Conservation (phyloP, 2,329 filamentous ascomycete genomes). For the Orbilia brochopaga region DNA sequence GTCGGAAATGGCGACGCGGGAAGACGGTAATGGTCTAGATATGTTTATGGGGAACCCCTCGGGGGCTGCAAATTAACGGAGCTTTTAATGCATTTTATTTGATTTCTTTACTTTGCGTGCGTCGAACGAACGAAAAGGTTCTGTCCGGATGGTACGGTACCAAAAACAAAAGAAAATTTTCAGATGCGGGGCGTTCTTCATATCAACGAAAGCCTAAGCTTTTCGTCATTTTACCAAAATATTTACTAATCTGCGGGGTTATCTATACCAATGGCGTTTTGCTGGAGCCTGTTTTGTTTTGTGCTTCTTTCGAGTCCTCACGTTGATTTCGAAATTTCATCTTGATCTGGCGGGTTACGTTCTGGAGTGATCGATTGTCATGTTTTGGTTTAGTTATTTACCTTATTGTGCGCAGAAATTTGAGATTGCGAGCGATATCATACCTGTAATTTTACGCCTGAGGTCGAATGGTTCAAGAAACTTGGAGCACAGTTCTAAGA, state of each 20-base stretch:
- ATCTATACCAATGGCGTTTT: conserved; percentile 35
- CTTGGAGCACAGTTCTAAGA: too few relatives aligned
- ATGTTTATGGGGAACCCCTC: conserved; percentile 50
- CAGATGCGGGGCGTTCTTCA: conserved; percentile 33
- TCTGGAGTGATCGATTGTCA: conserved; percentile 21
- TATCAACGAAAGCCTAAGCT: conserved; percentile 19
- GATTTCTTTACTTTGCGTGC: conserved; percentile 14
- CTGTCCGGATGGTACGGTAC: conserved; percentile 18
- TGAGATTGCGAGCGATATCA: conserved; percentile 13
- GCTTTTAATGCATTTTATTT: neutral
- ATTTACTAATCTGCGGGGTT: conserved; percentile 17
- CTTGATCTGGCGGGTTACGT: neutral
- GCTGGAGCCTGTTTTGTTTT: too few relatives aligned
- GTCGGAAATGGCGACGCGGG: conserved; percentile 47
- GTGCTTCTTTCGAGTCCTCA: too few relatives aligned
- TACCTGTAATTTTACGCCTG: conserved; percentile 29
- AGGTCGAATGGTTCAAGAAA: neutral
- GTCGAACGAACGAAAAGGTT: neutral
- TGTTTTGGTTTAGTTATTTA: neutral
- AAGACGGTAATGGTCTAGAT: conserved; percentile 38
- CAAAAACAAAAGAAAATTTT: conserved; percentile 18
- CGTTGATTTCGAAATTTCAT: too few relatives aligned
- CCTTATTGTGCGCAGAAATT: conserved; percentile 6
- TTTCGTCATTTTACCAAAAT: conserved; percentile 23
- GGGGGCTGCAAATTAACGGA: conserved; percentile 26